Evolutionary conservation across 225 moss, liverwort and hornwort species (phyloP).

Genomic region (Physcomitrellopsis africana): DNA sequence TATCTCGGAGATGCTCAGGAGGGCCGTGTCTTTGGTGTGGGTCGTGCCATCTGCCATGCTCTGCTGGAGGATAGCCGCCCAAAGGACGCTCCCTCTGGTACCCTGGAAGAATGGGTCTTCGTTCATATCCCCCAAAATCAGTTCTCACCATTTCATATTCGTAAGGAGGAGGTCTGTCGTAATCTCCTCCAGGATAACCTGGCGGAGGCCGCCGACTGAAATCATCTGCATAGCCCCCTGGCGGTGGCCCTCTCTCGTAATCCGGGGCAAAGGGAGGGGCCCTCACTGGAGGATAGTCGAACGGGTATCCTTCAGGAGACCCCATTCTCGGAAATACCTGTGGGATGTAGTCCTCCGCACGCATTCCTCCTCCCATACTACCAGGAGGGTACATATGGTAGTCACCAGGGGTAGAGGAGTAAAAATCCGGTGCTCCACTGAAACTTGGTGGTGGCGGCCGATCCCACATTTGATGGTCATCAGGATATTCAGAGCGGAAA

Average conservation of each 20-base stretch:
- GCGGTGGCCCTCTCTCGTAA: conserved; percentile 4
- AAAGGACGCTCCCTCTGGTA: conserved; percentile 7
- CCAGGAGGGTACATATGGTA: conserved; percentile 22
- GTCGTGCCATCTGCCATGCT: too few relatives aligned
- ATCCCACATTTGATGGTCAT: too few relatives aligned
- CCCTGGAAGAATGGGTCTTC: neutral
- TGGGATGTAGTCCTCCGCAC: conserved; percentile 28
- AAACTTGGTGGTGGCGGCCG: conserved; percentile 24
- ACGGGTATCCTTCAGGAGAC: conserved; percentile 26
- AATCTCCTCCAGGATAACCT: conserved; percentile 4
- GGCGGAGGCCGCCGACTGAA: conserved; percentile 18
- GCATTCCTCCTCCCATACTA: conserved; percentile 32
- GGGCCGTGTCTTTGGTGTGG: neutral
- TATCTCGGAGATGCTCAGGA: conserved; percentile 23
- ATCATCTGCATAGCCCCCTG: neutral
- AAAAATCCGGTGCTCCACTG: conserved; percentile 35
- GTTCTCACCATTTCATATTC: neutral
- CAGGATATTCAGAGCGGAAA: neutral
- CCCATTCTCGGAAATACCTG: conserved; percentile 38
- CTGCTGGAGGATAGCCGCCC: conserved; percentile 20
- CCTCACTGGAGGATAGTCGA: conserved; percentile 30
- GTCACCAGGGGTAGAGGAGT: conserved; percentile 34
- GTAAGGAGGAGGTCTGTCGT: conserved; percentile 6
- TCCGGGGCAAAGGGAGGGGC: conserved; percentile 28
- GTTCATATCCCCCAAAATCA: conserved; percentile 13